Evolutionary conservation across 129 eudicot species (phyloP).

Genomic region (Smallanthus sonchifolius): DNA sequence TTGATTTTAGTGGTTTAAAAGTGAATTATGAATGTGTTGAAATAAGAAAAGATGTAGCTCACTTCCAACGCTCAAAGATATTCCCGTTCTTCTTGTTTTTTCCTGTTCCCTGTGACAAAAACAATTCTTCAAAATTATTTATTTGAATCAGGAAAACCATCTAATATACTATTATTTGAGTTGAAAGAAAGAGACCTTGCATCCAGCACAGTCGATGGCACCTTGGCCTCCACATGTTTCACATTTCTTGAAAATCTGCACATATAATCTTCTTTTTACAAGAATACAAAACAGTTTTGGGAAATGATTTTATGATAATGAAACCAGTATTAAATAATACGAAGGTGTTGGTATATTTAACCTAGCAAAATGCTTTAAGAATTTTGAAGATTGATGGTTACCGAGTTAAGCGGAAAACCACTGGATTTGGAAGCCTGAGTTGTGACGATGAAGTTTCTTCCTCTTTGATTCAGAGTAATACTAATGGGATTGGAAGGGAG

Average conservation of each 20-base stretch:
- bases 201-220: slow-evolving; percentile 86
- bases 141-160: too few species aligned
- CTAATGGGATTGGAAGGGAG: neutral
- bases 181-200: slow-evolving; percentile 50
- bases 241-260: slow-evolving; percentile 59
- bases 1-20: too few species aligned
- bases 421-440: slow-evolving; percentile 31
- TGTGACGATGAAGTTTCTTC: slow-evolving; percentile 4
- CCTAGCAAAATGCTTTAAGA: too few species aligned
- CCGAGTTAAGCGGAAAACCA: slow-evolving; percentile 23
- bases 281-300: neutral
- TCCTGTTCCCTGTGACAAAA: slow-evolving; percentile 67
- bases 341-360: too few species aligned
- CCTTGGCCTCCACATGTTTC: slow-evolving; percentile 75
- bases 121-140: too few species aligned
- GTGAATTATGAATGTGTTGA: too few species aligned
- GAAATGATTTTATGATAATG: too few species aligned
- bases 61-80: slow-evolving; percentile 99
- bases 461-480: slow-evolving; percentile 1
- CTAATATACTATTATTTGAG: too few species aligned
- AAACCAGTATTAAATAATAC: too few species aligned
- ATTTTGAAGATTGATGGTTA: neutral
- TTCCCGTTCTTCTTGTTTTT: slow-evolving; percentile 96
- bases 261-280: neutral
- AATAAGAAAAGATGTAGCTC: neutral